Percentiles rank a stretch among this genome's conserved stretches.
phyloP scores from a whole-genome alignment of 2,329 filamentous ascomycete species.

The Teratosphaeria epicoccoides region DNA sequence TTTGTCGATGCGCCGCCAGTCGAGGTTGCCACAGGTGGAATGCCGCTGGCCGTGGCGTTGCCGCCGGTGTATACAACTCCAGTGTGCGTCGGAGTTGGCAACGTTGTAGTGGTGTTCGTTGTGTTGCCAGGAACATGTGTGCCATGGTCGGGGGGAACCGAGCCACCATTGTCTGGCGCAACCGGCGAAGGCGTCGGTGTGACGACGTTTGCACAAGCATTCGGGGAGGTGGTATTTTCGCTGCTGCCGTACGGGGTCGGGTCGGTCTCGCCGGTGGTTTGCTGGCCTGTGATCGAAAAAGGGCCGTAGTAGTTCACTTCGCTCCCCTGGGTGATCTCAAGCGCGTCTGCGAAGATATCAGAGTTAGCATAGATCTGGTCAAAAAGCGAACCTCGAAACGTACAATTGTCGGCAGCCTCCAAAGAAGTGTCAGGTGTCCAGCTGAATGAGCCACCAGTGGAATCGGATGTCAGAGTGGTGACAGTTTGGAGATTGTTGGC shows the following conservation, averaged over 20 bases:
- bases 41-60: not conserved
- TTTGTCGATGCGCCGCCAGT: conserved; percentile 17
- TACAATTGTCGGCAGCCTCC: conserved; percentile 35
- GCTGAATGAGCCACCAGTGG: conserved; percentile 21
- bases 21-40: conserved; percentile 2
- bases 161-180: conserved; percentile 1
- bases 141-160: conserved; percentile 2
- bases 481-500: conserved; percentile 42
- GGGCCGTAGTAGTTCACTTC: conserved; percentile 47
- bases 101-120: conserved; percentile 17
- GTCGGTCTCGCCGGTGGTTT: not conserved
- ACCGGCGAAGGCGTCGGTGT: conserved; percentile 17
- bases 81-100: conserved; percentile 11
- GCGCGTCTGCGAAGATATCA: conserved; percentile 32
- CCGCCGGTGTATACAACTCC: not conserved
- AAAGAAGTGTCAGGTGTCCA: conserved; percentile 42
- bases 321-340: conserved; percentile 47
- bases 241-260: not conserved
- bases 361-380: not conserved
- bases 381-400: not conserved
- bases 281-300: conserved; percentile 35
- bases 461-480: conserved; percentile 18
- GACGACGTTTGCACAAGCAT: conserved; percentile 17
- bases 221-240: no score
- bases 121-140: conserved; percentile 20